Evolutionary conservation across 352 stramenopile species (phyloP).

Genomic region (Globisporangium camurandrum): DNA sequence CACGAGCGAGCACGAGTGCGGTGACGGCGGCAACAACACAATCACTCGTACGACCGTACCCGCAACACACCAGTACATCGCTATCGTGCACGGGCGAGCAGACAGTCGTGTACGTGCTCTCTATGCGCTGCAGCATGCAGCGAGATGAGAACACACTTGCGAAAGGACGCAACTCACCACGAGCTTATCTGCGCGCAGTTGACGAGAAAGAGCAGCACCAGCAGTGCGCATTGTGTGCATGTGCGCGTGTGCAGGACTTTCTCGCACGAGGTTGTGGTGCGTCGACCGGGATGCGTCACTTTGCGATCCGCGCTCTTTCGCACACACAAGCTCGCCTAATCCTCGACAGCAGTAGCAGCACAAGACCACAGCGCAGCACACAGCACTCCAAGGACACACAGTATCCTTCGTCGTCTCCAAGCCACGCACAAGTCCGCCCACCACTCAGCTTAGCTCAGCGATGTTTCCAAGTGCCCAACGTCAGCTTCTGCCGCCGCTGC

Average conservation of each 20-base stretch:
- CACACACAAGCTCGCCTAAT: conserved; percentile 8
- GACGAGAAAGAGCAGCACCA: background rate
- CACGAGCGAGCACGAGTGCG: too few relatives aligned
- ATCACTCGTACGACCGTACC: too few relatives aligned
- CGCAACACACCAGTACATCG: too few relatives aligned
- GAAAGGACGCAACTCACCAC: background rate
- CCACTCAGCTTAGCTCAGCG: background rate
- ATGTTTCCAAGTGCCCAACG: conserved; percentile 1
- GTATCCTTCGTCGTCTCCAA: background rate
- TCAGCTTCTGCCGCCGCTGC: background rate
- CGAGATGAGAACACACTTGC: background rate
- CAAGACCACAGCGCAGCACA: background rate
- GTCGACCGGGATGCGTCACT: conserved; percentile 5
- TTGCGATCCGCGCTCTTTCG: conserved; percentile 3
- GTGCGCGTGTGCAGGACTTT: conserved; percentile 13
- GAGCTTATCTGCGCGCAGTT: background rate
- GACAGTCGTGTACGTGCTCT: too few relatives aligned
- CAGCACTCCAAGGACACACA: background rate
- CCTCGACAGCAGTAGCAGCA: background rate
- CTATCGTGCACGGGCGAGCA: too few relatives aligned
- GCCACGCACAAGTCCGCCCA: background rate
- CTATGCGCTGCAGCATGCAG: too few relatives aligned
- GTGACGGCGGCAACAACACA: too few relatives aligned
- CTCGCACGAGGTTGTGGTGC: conserved; percentile 3
- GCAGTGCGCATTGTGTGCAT: background rate